Base-by-base conservation (phyloP, 345 rosid genomes). In the Crucihimalaya himalaica region DNA sequence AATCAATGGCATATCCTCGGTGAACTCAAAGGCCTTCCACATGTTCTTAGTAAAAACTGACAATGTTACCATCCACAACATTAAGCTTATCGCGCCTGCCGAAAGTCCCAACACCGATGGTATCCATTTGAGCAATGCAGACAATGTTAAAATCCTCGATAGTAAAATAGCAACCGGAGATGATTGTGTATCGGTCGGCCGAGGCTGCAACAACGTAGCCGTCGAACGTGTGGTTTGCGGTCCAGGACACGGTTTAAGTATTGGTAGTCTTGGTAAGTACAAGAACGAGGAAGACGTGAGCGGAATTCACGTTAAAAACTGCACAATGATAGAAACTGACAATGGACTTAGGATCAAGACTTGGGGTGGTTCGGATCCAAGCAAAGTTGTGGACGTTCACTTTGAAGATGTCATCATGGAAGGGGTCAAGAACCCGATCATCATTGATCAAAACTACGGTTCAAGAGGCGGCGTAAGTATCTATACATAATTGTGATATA, bases 21-120 rank as follows among this genome's bases (percentile, higher is more conserved):
- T 81, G 31, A 80, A 90, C 57, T 72, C 86, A 85, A 85, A 78
- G 72, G 86, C 78, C 23, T 88, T 85, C 77, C 97, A 90, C 69
- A 68, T 83, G 57, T 79, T 79, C 66, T 11, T 88, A 1, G 69
- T 79, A 7, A 45, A 66, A 23, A 65, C 77, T 20, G 14, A 18
- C 2, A 64, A 73, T 46, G 40, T 85, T 34, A 78, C 60, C 0
- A 18, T 72, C 42, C 28, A 42, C 29, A 63, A 74, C 65, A 63
- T 88, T 34, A 84, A 65, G 25, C 54, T 88, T 15, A 56, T 73
- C 2, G 97, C 94, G 4, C 94, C 92, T 0, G 86, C 13, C 0
- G 70, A 81, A 0, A 88, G 93, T 87, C 81, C 81, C 31, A 77
- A 77, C 77, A 77, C 81, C 5, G 81, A 77, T 34, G 81, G 81